Evolutionary conservation across 257 asterid species (phyloP).

Genomic region (Solanum sitiens): DNA sequence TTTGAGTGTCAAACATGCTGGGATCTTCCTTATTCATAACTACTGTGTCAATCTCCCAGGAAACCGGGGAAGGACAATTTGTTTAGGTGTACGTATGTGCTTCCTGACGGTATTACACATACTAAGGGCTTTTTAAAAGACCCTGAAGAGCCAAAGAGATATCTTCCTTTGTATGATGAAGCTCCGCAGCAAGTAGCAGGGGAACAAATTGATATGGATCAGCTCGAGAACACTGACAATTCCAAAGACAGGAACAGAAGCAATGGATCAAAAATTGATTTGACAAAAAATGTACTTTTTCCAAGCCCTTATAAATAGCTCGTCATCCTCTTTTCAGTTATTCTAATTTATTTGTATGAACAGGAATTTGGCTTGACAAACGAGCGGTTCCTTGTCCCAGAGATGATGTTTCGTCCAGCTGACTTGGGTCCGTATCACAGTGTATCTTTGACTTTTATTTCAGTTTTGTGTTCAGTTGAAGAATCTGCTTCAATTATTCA

Average conservation of each 20-base stretch:
- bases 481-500: background rate
- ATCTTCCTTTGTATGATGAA: constrained; percentile 29
- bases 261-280: constrained; percentile 29
- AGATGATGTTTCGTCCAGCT: constrained; percentile 93
- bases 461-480: background rate
- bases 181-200: constrained; percentile 10
- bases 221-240: constrained; percentile 18
- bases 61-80: constrained; percentile 57
- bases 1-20: background rate
- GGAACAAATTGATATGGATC: constrained; percentile 23
- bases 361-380: constrained; percentile 90
- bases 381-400: constrained; percentile 93
- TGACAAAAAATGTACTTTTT: constrained; percentile 49
- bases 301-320: background rate
- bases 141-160: constrained; percentile 58
- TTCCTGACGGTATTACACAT: constrained; percentile 82
- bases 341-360: constrained; percentile 4
- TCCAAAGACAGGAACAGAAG: constrained; percentile 28
- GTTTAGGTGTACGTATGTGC: constrained; percentile 76
- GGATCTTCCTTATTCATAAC: background rate
- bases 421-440: constrained; percentile 59
- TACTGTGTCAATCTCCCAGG: constrained; percentile 35
- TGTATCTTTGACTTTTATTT: background rate
- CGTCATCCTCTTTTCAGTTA: background rate
- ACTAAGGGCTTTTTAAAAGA: constrained; percentile 75